Conservation (phyloP, 768 basidiomycete genomes). For the Holtermanniella nyarrowii region DNA sequence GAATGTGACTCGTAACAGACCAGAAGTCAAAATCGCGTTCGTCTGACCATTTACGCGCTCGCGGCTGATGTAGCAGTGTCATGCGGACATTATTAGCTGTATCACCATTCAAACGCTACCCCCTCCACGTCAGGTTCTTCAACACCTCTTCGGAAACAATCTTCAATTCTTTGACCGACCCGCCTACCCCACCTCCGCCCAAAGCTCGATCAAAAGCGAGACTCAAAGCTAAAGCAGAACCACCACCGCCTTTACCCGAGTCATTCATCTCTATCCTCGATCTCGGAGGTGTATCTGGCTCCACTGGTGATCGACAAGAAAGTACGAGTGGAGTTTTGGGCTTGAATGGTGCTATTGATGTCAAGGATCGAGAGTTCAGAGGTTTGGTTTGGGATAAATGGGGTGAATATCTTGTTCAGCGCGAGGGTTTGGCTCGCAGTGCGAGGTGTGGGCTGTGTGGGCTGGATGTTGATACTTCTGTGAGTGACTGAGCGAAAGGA, state of each 20-base stretch:
- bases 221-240: neutral
- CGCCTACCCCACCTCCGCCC: neutral
- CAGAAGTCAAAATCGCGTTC: slow-evolving; percentile 35
- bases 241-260: slow-evolving; percentile 8
- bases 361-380: slow-evolving; percentile 28
- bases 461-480: slow-evolving; percentile 11
- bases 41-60: too few relatives aligned
- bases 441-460: slow-evolving; percentile 14
- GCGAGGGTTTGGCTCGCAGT: slow-evolving; percentile 4
- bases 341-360: slow-evolving; percentile 31
- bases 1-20: slow-evolving; percentile 25
- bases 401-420: slow-evolving; percentile 4
- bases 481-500: slow-evolving; percentile 9
- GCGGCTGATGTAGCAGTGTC: slow-evolving; percentile 45
- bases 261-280: slow-evolving; percentile 17
- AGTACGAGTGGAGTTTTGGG: slow-evolving; percentile 16
- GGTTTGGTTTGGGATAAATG: slow-evolving; percentile 23
- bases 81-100: slow-evolving; percentile 55
- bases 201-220: slow-evolving; percentile 3
- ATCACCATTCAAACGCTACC: slow-evolving; percentile 63
- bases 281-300: slow-evolving; percentile 34
- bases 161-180: slow-evolving; percentile 45
- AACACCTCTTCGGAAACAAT: slow-evolving; percentile 51
- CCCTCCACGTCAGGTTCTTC: slow-evolving; percentile 66
- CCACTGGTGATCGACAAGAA: slow-evolving; percentile 10